Base-by-base conservation (phyloP, 2,329 filamentous ascomycete genomes). In the Scedosporium boydii region DNA sequence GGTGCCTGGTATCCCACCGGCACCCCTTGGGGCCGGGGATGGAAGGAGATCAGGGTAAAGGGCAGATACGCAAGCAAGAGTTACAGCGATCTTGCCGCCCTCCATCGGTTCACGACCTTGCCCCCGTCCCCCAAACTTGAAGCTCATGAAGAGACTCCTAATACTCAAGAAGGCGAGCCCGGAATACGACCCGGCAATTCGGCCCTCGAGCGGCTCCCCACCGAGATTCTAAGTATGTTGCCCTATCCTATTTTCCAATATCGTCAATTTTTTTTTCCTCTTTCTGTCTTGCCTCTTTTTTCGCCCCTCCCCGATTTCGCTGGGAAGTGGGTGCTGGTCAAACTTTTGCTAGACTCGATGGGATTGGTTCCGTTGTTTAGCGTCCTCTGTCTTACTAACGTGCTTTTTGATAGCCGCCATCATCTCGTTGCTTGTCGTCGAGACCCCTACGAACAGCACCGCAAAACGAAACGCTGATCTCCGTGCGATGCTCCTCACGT, bases 391-490 rank as follows among this genome's bases (percentile, higher is more conserved):
- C 12, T n/a, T 58, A 42, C 26, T 42, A 29, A 14, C 29, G 56
- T 16, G 16, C 21, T n/a, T 58, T 14, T 14, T 38, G 56, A 18
- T 67, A 90, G 89, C 85, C 69, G 77, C 85, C 70, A 91, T 93
- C 65, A 89, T 93, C 69, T 87, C 88, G 65, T 80, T 89, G 59
- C 80, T 93, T 61, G 86, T 88, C 34, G 76, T 90, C 63, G 90
- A 93, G 72, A 81, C 91, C 12, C 89, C 76, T 12, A 89, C 76
- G 5, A 89, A 91, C 72, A 88, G 88, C 62, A 82, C 90, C 68
- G 86, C 88, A 27, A 85, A 87, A 46, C 87, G 90, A 66, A 93
- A 93, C 71, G 82, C 88, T 63, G 90, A 93, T 71, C 78, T 93
- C 64, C 87, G 92, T 77, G 85, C 89, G 18, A 82, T 91, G 65